These are phyloP conservation scores for Serendipita sp. DNA, from an alignment of 768 basidiomycete species.

Conservation along the genomic window DNA sequence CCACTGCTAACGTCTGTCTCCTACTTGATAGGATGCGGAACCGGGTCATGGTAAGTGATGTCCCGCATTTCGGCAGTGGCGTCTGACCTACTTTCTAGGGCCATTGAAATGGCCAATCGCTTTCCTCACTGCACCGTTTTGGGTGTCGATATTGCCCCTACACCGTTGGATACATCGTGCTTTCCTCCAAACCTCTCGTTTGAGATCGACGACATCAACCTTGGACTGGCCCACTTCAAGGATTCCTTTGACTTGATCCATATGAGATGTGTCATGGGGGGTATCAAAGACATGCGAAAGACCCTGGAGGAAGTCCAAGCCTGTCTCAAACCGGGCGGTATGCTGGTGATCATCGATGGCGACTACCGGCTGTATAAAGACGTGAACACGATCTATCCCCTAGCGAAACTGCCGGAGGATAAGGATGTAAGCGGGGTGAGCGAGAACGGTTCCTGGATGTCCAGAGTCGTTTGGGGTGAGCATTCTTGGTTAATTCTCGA, in stretches of 20 bases:
- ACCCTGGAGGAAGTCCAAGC: neutral
- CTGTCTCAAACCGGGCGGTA: neutral
- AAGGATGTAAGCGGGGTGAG: neutral
- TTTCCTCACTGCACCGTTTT: neutral
- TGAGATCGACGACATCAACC: slow-evolving; percentile 3
- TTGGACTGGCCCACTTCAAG: neutral
- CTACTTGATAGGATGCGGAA: neutral
- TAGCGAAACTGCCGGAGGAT: neutral
- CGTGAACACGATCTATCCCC: neutral
- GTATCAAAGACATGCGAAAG: neutral
- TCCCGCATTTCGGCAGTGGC: neutral
- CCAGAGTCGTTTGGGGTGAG: neutral
- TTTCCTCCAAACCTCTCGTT: slow-evolving; percentile 1
- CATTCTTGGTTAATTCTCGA: too few relatives aligned
- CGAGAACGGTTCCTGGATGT: neutral
- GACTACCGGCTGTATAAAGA: neutral
- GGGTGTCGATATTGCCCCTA: neutral
- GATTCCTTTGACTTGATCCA: neutral
- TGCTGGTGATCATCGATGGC: neutral
- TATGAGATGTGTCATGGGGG: neutral
- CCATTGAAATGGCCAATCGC: neutral
- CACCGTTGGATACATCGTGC: neutral
- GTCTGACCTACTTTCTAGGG: neutral
- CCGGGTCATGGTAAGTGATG: neutral
- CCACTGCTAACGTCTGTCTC: neutral